These are phyloP conservation scores for Torrubiellomyces zombiae DNA, from an alignment of 2,329 filamentous ascomycete genomes.

Conservation along the genomic window DNA sequence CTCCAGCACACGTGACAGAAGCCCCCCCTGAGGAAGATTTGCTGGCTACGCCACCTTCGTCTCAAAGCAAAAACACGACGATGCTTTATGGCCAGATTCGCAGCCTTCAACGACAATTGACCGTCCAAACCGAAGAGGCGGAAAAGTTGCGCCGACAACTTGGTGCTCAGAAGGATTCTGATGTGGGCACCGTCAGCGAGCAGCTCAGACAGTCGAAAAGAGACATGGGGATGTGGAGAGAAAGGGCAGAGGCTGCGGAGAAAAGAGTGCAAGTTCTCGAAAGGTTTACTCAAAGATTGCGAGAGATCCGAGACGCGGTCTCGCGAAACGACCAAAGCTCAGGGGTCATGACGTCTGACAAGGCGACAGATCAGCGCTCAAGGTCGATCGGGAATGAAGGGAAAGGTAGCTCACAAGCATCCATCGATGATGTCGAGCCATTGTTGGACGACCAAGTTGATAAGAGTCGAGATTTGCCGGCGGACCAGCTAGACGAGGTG, in stretches of 20 bases:
- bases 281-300: constrained; percentile 20
- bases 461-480: no score
- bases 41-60: neutral
- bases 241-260: constrained; percentile 39
- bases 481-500: no score
- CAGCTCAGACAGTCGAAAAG: constrained; percentile 23
- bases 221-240: constrained; percentile 29
- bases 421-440: no score
- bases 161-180: constrained; percentile 24
- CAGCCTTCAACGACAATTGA: constrained; percentile 29
- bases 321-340: no score
- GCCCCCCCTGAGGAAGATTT: neutral
- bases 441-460: neutral
- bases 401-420: no score
- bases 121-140: constrained; percentile 27
- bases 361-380: no score
- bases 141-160: constrained; percentile 27
- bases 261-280: constrained; percentile 31
- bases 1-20: constrained; percentile 3
- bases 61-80: constrained; percentile 13
- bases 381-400: no score
- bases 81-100: constrained; percentile 31
- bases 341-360: no score
- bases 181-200: constrained; percentile 29
- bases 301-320: constrained; percentile 12